Evolutionary conservation across 2,329 filamentous ascomycete species (phyloP).

Genomic region (Colletotrichum costaricense): DNA sequence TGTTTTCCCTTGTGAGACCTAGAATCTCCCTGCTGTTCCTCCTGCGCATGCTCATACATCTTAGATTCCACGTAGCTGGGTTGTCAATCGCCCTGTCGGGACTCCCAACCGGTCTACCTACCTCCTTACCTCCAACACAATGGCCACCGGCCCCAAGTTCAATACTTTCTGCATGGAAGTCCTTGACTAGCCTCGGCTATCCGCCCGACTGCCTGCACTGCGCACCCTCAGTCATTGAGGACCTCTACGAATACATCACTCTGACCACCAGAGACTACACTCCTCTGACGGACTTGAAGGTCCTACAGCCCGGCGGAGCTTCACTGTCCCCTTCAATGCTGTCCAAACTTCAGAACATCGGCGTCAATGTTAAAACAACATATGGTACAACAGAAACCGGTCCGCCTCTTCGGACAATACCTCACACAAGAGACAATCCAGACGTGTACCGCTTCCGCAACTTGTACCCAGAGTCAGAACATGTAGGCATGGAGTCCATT

Average conservation of each 20-base stretch:
- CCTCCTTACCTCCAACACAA: conserved; percentile 3
- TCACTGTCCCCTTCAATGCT: not conserved
- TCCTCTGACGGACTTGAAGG: conserved; percentile 10
- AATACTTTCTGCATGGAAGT: conserved; percentile 18
- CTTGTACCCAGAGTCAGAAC: conserved; percentile 15
- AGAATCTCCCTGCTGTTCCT: fast-evolving
- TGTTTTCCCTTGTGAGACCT: conserved; percentile 17
- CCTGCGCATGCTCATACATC: not conserved
- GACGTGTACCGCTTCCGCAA: conserved; percentile 29
- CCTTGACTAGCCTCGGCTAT: not conserved
- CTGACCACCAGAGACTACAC: conserved; percentile 19
- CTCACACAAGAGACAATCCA: conserved; percentile 24
- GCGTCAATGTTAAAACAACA: conserved; percentile 29
- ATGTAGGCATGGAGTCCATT: conserved; percentile 14
- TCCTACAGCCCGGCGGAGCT: conserved; percentile 21
- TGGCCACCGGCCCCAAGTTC: conserved; percentile 31
- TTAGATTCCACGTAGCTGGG: conserved; percentile 21
- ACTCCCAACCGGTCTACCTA: conserved; percentile 19
- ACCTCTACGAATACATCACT: conserved; percentile 22
- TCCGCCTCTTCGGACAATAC: conserved; percentile 14
- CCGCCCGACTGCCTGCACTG: conserved; percentile 24
- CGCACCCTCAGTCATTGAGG: conserved; percentile 24
- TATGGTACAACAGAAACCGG: conserved; percentile 27
- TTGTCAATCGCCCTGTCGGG: conserved; percentile 6
- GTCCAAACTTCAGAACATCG: conserved; percentile 1